Evolutionary conservation across 176 grass and related monocot species (phyloP), one percentile per base, ranked within the genome.

Genomic region (Oryza officinalis): DNA sequence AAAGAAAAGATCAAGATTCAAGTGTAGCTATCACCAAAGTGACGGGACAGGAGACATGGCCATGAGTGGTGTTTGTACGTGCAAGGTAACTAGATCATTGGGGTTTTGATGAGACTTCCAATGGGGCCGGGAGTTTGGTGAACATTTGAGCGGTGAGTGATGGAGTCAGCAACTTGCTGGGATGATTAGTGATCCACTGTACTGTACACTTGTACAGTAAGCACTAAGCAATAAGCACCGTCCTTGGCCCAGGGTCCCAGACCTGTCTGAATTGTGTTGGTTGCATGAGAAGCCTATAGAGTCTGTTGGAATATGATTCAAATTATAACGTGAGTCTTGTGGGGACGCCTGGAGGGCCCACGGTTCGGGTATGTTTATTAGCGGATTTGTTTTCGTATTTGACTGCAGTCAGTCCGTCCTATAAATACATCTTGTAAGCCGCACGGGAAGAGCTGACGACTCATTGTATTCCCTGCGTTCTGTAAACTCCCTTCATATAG

Each of bases 41-140:
- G 20, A 12, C 45, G 54, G 33, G 69, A 13, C 67, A 81, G 23
- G 80, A 45, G 40, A 70, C 91, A 87, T 59, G 31, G 10, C 72
- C 87, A 90, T 35, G 61, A 84, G 75, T 20, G 57, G 50, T 54
- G 50, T 54, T 43, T 28, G 28, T 87, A 41, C 74, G 27, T 78
- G 81, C 87, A 84, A 22, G 44, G 66, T 81, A 61, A 28, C 40
- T 54, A 10, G 40, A 54, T 59, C 45, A 63, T 14, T 67, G 20
- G 30, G 35, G 43, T 81, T 49, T 71, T 54, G 80, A 63, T 63
- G 1, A 4, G 52, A 63, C 68, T 66, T 89, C 49, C 10, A 43
- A 20, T 74, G 35, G 79, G 79, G 72, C 74, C 33, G 77, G 32
- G 17, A 50, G 63, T 72, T 63, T n/a, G 22, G 65, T 59, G 35